Conservation (phyloP, 2,329 filamentous ascomycete species). For the Fusarium floridanum region DNA sequence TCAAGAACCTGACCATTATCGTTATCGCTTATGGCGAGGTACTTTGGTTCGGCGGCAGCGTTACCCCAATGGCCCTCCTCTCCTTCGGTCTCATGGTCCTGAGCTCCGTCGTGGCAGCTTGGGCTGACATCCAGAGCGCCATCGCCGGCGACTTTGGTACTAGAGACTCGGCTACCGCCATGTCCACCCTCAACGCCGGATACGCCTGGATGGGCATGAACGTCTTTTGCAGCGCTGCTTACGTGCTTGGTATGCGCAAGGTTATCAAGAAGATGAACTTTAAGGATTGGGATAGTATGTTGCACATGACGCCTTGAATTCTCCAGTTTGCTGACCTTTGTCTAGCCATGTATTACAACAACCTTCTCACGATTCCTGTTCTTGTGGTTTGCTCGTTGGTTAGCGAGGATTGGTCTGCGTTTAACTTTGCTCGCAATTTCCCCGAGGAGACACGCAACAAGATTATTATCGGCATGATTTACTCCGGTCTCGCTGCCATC, state of each 20-base stretch:
- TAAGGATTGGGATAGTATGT: slow-evolving; percentile 98
- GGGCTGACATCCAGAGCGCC: slow-evolving; percentile 94
- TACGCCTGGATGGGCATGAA: slow-evolving; percentile 99
- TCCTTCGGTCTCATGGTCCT: slow-evolving; percentile 98
- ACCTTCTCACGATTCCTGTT: slow-evolving; percentile 94
- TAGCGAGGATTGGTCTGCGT: slow-evolving; percentile 90
- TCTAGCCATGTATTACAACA: slow-evolving; percentile 99
- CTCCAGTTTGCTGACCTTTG: slow-evolving; percentile 48
- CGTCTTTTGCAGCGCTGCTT: slow-evolving; percentile 92
- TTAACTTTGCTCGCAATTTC: slow-evolving; percentile 90
- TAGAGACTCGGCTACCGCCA: slow-evolving; percentile 75
- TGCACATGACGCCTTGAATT: slow-evolving; percentile 7
- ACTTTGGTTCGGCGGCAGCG: slow-evolving; percentile 95
- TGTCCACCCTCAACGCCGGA: slow-evolving; percentile 92
- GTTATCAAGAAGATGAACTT: slow-evolving; percentile 99
- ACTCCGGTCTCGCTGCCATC: slow-evolving; percentile 92
- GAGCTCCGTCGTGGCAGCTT: slow-evolving; percentile 93
- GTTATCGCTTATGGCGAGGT: slow-evolving; percentile 99
- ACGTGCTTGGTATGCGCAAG: slow-evolving; percentile 94
- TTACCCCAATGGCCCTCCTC: slow-evolving; percentile 87
- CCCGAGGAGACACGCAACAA: slow-evolving; percentile 82
- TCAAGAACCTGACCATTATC: slow-evolving; percentile 99
- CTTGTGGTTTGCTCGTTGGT: slow-evolving; percentile 85
- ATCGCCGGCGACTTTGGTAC: slow-evolving; percentile 71
- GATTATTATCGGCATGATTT: slow-evolving; percentile 89